These are phyloP conservation scores for Chalciporus chontae DNA, from an alignment of 768 basidiomycete species.

Conservation along the genomic window DNA sequence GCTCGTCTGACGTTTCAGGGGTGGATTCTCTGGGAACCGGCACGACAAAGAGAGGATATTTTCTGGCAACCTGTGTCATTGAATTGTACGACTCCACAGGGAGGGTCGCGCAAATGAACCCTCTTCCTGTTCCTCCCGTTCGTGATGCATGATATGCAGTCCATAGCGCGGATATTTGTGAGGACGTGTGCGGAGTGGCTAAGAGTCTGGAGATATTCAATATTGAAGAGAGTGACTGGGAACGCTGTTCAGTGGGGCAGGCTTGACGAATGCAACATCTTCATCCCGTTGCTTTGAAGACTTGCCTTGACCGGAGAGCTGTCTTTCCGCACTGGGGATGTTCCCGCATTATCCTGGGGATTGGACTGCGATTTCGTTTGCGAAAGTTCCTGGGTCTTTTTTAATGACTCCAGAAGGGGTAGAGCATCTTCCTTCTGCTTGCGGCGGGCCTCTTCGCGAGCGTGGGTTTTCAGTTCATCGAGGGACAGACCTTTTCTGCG, in stretches of 20 bases:
- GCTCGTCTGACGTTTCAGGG: conserved; percentile 26
- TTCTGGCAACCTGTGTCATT: conserved; percentile 60
- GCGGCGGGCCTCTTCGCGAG: conserved; percentile 30
- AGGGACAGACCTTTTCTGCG: conserved; percentile 44
- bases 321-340: conserved; percentile 45
- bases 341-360: conserved; percentile 4
- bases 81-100: conserved; percentile 67
- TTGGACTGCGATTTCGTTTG: conserved; percentile 5
- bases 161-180: conserved; percentile 83
- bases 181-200: conserved; percentile 61
- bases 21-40: conserved; percentile 62
- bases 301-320: conserved; percentile 64
- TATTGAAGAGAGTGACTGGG: conserved; percentile 76
- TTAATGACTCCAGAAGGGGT: conserved; percentile 12
- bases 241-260: neutral
- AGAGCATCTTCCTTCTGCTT: conserved; percentile 27
- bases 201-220: conserved; percentile 73
- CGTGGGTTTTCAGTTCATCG: conserved; percentile 31
- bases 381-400: conserved; percentile 10
- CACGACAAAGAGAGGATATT: conserved; percentile 77
- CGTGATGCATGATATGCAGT: conserved; percentile 83
- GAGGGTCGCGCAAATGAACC: conserved; percentile 81
- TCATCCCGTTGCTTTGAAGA: conserved; percentile 1
- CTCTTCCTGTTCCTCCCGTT: conserved; percentile 75
- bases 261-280: neutral